phyloP scores from a whole-genome alignment of 495 filamentous ascomycete genomes.

The Platismatia glauca region DNA sequence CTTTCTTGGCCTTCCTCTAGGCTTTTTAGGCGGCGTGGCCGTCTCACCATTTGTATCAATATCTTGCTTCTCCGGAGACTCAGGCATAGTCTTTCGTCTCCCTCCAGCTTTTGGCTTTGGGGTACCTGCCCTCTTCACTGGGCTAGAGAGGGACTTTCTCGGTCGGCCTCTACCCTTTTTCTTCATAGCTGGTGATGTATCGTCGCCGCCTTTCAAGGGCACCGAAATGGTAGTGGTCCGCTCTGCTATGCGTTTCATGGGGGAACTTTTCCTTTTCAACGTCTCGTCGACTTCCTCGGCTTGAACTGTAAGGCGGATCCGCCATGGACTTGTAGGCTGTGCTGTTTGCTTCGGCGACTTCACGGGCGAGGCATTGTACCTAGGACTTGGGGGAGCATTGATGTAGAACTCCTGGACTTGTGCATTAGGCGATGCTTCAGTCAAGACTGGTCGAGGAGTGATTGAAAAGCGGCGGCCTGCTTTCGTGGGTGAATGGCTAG shows the following conservation, averaged over 20 bases:
- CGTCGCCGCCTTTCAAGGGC: slow-evolving; percentile 43
- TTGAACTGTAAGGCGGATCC: slow-evolving; percentile 49
- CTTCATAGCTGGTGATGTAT: slow-evolving; percentile 30
- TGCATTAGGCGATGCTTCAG: slow-evolving; percentile 16
- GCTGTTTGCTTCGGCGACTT: slow-evolving; percentile 24
- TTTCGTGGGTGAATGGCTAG: slow-evolving; percentile 11
- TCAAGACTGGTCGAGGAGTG: slow-evolving; percentile 19
- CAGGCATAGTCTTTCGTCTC: slow-evolving; percentile 32
- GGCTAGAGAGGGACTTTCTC: slow-evolving; percentile 31
- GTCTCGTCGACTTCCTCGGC: slow-evolving; percentile 44
- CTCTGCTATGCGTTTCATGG: slow-evolving; percentile 31
- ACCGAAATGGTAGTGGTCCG: slow-evolving; percentile 42
- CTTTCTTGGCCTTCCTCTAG: slow-evolving; percentile 37
- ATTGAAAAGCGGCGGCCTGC: not conserved
- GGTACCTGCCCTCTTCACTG: slow-evolving; percentile 21
- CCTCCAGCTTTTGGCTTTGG: slow-evolving; percentile 31
- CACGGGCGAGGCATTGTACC: slow-evolving; percentile 4
- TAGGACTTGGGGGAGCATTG: slow-evolving; percentile 15
- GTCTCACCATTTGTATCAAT: slow-evolving; percentile 14
- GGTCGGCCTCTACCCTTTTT: slow-evolving; percentile 38
- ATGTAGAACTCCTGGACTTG: slow-evolving; percentile 22
- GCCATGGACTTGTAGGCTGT: slow-evolving; percentile 44
- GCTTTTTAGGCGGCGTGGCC: slow-evolving; percentile 26
- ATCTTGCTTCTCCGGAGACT: not conserved
- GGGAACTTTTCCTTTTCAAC: slow-evolving; percentile 28